Conservation (phyloP, 2,329 filamentous ascomycete species). For the Leptographium lundbergii region DNA sequence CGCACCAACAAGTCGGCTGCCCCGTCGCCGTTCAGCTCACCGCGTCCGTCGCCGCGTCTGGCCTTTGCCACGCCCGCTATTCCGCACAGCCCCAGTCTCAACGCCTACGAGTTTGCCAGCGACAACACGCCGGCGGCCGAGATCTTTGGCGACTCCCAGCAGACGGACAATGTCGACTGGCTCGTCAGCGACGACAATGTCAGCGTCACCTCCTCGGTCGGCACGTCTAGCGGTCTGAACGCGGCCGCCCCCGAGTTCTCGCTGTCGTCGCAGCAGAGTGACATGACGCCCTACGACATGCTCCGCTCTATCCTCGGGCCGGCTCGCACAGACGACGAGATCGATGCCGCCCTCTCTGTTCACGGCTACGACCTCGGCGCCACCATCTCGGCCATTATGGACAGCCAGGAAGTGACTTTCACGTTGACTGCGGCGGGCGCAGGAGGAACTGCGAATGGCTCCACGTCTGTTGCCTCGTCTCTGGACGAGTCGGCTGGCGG, state of each 20-base stretch:
- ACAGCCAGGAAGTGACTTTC: slow-evolving; percentile 35
- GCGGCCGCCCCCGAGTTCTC: slow-evolving; percentile 71
- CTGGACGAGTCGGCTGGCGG: slow-evolving; percentile 41
- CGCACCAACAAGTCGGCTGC: slow-evolving; percentile 59
- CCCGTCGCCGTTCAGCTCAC: slow-evolving; percentile 86
- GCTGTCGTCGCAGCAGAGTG: slow-evolving; percentile 49
- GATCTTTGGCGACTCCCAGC: slow-evolving; percentile 74
- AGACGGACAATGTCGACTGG: slow-evolving; percentile 94
- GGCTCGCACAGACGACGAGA: slow-evolving; percentile 82
- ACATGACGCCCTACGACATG: slow-evolving; percentile 98
- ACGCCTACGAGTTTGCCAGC: slow-evolving; percentile 86
- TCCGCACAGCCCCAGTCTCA: slow-evolving; percentile 85
- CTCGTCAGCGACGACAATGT: slow-evolving; percentile 79
- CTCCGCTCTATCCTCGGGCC: slow-evolving; percentile 87
- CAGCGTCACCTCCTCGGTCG: slow-evolving; percentile 63
- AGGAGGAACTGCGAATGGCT: background rate
- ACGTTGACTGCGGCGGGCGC: slow-evolving; percentile 20
- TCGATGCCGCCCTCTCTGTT: slow-evolving; percentile 75
- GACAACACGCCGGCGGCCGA: slow-evolving; percentile 72
- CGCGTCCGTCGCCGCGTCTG: slow-evolving; percentile 81
- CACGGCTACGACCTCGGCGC: slow-evolving; percentile 91
- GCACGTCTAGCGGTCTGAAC: slow-evolving; percentile 57
- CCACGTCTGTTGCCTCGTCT: slow-evolving; percentile 13
- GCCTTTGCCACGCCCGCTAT: slow-evolving; percentile 82
- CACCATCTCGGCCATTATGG: slow-evolving; percentile 82